phyloP scores from a whole-genome alignment of 805 yeast species.

The Wickerhamomyces alni region DNA sequence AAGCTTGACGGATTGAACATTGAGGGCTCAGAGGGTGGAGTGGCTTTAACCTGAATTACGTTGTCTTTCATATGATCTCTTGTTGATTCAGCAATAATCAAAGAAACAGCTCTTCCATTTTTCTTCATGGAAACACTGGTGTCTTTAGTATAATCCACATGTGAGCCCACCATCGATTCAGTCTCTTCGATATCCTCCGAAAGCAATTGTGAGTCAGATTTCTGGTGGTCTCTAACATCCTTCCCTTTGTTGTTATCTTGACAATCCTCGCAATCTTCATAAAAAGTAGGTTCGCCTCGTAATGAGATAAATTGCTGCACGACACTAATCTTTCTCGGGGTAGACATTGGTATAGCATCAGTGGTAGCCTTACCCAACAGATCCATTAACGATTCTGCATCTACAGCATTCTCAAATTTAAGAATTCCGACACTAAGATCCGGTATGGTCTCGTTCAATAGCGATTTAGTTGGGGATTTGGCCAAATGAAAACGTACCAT shows the following conservation, averaged over 20 bases:
- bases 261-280: no score
- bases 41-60: conserved; percentile 1
- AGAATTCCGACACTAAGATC: neutral
- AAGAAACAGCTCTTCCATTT: conserved; percentile 10
- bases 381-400: neutral
- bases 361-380: neutral
- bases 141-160: conserved; percentile 15
- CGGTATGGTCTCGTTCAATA: conserved; percentile 7
- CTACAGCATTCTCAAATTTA: conserved; percentile 1
- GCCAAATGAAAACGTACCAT: conserved; percentile 5
- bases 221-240: no score
- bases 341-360: conserved; percentile 1
- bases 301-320: conserved; percentile 23
- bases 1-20: neutral
- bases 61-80: neutral
- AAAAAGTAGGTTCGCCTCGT: no score
- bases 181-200: conserved; percentile 9
- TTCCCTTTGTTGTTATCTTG: no score
- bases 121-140: conserved; percentile 13
- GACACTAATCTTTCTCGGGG: conserved; percentile 27
- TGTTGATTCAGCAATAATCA: conserved; percentile 15
- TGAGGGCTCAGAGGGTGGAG: neutral
- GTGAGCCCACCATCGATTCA: conserved; percentile 11
- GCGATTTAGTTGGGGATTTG: conserved; percentile 8
- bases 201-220: neutral